Evolutionary conservation across 2,329 filamentous ascomycete genomes (phyloP), one percentile per base, ranked within the genome.

Genomic region (Aureobasidium sp.): DNA sequence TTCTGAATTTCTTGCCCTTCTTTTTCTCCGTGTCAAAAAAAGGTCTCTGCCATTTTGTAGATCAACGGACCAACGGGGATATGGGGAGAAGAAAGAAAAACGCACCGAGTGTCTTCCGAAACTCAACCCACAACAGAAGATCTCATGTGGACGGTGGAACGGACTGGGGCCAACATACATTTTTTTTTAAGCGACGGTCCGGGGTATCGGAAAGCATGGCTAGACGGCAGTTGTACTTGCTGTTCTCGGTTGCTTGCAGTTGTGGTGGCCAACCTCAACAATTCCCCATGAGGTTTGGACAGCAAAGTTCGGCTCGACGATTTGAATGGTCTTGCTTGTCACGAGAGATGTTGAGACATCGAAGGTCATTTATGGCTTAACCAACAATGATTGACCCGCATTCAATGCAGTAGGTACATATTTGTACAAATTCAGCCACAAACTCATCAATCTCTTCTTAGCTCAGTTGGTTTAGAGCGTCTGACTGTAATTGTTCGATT

Each of bases 381-480:
- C 1, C 17, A 14, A 33, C 31, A 2, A 11, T 33, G 9, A 12
- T 33, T 8, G 9, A 3, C 12, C 1, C 2, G 9, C 9, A 3
- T 1, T 12, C 9, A 3, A 1, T 0, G 9, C 9, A 33, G 12
- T 3, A 12, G 31, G 31, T 12, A 33, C 3, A 33, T 33, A 12
- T 12, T 12, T 33, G 9, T 1, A 31, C 1, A 9, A 31, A 8
- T 9, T 31, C 9, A 9, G 1, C 29, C 2, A 9, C 9, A 9
- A 31, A 5, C 6, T 7, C 50, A 53, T 53, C 50, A 54, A 54
- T 54, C 50, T 54, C 50, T 42, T 42, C 50, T 54, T 54, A 54
- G 50, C 50, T 54, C 50, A 54, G 50, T 54, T 54, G 50, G 50
- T 54, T 54, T 54, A 54, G 50, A 54, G 50, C 50, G 50, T 54